Base-by-base conservation (phyloP, 129 eudicot genomes). In the Flaveria ramosissima region DNA sequence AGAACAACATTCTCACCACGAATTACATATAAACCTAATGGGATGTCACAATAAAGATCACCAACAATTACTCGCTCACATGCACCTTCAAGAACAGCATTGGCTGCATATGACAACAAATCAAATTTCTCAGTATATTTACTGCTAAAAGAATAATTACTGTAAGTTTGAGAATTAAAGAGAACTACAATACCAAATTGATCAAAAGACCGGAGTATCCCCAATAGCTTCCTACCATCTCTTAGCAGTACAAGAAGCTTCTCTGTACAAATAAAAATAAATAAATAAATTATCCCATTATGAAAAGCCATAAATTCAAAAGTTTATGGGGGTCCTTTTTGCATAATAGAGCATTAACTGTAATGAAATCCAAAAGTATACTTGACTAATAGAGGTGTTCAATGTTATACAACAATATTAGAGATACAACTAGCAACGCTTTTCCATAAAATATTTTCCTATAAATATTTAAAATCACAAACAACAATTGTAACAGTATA, bases 1-100 rank as follows among this genome's bases (percentile, higher is more conserved):
- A 94, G 83, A 55, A 94, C 99, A 45, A 94, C 99, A 85, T 94
- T 94, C 77, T 94, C 99, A 64, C 99, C 99, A 59, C 99, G 96
- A 32, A 94, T 94, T 14, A 94, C 88, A 82, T 94, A 91, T 23
- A 94, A 85, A 75, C 99, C 99, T 78, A 94, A 86, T 26, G 96
- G 96, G 43, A 94, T 88, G 86, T 94, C 97, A 80, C 93, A 94
- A 82, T 94, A 94, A 48, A 91, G 92, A 32, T 94, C 99, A 27
- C 97, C 99, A 57, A 94, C 99, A 53, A 94, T 94, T 30, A 89
- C 92, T 75, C 97, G 92, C 76, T 94, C 98, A 83, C 93, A 91
- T 47, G 96, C 93, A 83, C 99, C 93, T 89, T 89, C 97, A 77
- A 93, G 92, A 76, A 93, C 98, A 67, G 96, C 98, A 83, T 93